phyloP scores from a whole-genome alignment of 169 alveolate species.

The Theileria parva region DNA sequence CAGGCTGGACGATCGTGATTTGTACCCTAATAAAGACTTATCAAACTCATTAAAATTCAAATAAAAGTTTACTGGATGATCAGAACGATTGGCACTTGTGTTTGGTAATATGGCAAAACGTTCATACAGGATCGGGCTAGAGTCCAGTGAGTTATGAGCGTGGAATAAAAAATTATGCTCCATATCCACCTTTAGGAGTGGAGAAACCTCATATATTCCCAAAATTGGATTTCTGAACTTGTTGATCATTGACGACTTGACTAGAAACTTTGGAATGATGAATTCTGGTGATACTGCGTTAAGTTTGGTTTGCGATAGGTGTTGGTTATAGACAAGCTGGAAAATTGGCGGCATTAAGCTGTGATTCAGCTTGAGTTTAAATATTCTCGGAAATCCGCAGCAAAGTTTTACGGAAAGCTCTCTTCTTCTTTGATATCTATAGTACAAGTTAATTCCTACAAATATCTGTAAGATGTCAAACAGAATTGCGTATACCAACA shows the following conservation, averaged over 20 bases:
- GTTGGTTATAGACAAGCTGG: constrained; percentile 5
- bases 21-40: no score
- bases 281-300: not conserved
- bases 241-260: not conserved
- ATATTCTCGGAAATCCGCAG: constrained; percentile 1
- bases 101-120: not conserved
- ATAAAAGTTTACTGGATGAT: not conserved
- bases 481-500: constrained; percentile 11
- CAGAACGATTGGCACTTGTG: not conserved
- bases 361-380: constrained; percentile 3
- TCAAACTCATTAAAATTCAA: not conserved
- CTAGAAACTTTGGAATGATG: not conserved
- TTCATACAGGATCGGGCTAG: not conserved
- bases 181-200: constrained; percentile 1
- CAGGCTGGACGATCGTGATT: not conserved
- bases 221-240: constrained; percentile 12
- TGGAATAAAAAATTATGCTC: constrained; percentile 11
- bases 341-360: constrained; percentile 13
- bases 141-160: constrained; percentile 1
- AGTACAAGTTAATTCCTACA: constrained; percentile 5
- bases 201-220: not conserved
- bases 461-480: constrained; percentile 5
- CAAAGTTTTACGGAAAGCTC: not conserved
- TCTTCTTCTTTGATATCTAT: not conserved
- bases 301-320: not conserved